phyloP scores from a whole-genome alignment of 495 filamentous ascomycete genomes.

The Lasiosphaeria hispida region DNA sequence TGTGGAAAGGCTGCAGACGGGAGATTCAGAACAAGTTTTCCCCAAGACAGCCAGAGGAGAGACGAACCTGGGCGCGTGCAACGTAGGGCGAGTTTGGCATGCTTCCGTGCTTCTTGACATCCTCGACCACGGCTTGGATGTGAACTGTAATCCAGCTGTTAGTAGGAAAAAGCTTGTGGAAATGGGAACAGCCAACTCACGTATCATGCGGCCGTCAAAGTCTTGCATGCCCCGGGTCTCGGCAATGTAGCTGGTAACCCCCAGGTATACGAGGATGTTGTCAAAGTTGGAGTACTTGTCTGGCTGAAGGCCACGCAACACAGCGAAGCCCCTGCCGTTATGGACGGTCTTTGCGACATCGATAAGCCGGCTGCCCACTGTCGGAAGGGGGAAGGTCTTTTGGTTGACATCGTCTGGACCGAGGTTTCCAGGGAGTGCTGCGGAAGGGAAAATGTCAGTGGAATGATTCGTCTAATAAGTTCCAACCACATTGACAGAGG shows the following conservation, averaged over 20 bases:
- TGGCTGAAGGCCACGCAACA: constrained; percentile 29
- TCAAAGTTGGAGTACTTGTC: constrained; percentile 27
- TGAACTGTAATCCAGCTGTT: constrained; percentile 18
- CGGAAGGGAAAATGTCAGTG: not conserved
- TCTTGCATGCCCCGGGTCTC: constrained; percentile 32
- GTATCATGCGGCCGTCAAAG: constrained; percentile 33
- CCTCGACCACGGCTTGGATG: constrained; percentile 29
- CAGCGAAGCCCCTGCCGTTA: constrained; percentile 25
- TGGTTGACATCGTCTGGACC: constrained; percentile 24
- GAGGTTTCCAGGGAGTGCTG: constrained; percentile 19
- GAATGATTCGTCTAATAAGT: too few relatives aligned
- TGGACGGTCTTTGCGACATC: constrained; percentile 23
- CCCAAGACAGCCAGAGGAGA: not conserved
- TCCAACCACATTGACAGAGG: not conserved
- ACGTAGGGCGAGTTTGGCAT: constrained; percentile 36
- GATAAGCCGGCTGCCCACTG: constrained; percentile 12
- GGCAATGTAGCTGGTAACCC: constrained; percentile 32
- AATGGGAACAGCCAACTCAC: constrained; percentile 8
- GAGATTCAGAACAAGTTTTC: not conserved
- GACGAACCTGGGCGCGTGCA: constrained; percentile 22
- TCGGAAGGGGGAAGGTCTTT: constrained; percentile 27
- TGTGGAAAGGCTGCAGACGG: constrained; percentile 44
- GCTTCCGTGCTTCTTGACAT: constrained; percentile 29
- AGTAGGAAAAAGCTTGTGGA: not conserved
- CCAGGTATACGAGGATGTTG: constrained; percentile 35